A percentile compares a stretch with the other conserved stretches of the same genome.
phyloP scores from a whole-genome alignment of 106 monocot species.

The Allium cepa region DNA sequence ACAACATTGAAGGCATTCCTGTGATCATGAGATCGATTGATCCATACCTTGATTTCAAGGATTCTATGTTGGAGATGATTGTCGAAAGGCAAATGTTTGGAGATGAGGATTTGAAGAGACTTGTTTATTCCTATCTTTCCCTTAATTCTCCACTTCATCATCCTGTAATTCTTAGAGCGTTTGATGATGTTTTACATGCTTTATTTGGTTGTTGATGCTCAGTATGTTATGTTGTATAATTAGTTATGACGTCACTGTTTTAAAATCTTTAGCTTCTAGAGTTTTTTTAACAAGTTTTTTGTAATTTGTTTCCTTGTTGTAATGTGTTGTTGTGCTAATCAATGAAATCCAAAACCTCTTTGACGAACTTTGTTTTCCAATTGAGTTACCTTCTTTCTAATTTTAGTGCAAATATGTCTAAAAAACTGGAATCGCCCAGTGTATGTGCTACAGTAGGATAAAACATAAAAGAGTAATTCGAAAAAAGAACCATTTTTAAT shows the following conservation, averaged over 20 bases:
- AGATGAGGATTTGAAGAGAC: conserved; percentile 28
- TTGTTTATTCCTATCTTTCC: conserved; percentile 44
- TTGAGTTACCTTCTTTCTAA: too few relatives aligned
- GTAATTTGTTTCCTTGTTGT: background rate
- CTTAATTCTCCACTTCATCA: conserved; percentile 53
- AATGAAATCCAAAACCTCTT: background rate
- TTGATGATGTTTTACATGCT: conserved; percentile 12
- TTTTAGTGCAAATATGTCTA: too few relatives aligned
- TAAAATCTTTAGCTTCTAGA: background rate
- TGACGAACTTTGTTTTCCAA: too few relatives aligned
- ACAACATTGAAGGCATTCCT: conserved; percentile 18
- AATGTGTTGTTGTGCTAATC: background rate
- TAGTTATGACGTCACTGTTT: background rate
- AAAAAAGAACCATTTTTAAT: too few relatives aligned
- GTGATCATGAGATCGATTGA: conserved; percentile 53
- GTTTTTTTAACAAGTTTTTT: background rate
- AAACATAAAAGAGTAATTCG: too few relatives aligned
- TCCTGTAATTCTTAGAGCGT: conserved; percentile 45
- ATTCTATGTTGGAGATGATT: conserved; percentile 78
- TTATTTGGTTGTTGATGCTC: conserved; percentile 5
- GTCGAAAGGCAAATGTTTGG: conserved; percentile 40
- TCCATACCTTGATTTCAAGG: conserved; percentile 58
- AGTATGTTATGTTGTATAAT: background rate
- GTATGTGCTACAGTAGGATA: too few relatives aligned
- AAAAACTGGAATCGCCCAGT: too few relatives aligned